Conservation (phyloP, 306 rosid species). For the Cyamopsis tetragonoloba region DNA sequence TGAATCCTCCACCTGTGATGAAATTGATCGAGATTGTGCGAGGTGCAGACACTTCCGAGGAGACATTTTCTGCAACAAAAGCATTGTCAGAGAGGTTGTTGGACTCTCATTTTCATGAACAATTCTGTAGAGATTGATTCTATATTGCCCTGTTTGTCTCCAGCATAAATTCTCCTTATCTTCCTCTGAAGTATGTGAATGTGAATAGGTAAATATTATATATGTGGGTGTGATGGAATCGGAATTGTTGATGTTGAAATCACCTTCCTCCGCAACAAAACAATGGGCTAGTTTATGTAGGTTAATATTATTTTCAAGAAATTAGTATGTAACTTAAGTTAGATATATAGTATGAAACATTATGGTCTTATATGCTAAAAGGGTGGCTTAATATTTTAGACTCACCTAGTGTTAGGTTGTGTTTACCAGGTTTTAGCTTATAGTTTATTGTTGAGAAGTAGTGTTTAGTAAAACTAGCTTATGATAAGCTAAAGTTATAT, state of each 20-base stretch:
- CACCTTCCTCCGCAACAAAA: neutral
- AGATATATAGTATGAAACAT: no score
- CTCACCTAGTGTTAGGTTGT: no score
- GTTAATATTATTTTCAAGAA: neutral
- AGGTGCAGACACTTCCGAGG: constrained; percentile 77
- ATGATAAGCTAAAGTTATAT: no score
- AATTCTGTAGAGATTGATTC: neutral
- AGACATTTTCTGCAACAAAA: constrained; percentile 64
- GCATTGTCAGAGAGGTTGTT: constrained; percentile 71
- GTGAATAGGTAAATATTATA: neutral
- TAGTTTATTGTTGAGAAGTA: no score
- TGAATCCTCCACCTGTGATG: constrained; percentile 96
- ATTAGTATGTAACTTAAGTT: neutral
- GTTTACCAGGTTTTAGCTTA: no score
- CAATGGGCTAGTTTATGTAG: neutral
- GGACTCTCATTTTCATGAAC: neutral
- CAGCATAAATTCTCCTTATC: neutral
- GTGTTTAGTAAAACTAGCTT: no score
- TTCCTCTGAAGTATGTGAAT: neutral
- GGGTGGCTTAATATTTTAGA: no score
- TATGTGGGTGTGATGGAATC: neutral
- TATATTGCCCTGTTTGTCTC: neutral
- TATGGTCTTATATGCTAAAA: no score
- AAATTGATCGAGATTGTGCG: constrained; percentile 82
- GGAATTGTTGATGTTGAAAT: neutral